phyloP scores from a whole-genome alignment of 352 stramenopile genomes.

The Discostella stelligera region DNA sequence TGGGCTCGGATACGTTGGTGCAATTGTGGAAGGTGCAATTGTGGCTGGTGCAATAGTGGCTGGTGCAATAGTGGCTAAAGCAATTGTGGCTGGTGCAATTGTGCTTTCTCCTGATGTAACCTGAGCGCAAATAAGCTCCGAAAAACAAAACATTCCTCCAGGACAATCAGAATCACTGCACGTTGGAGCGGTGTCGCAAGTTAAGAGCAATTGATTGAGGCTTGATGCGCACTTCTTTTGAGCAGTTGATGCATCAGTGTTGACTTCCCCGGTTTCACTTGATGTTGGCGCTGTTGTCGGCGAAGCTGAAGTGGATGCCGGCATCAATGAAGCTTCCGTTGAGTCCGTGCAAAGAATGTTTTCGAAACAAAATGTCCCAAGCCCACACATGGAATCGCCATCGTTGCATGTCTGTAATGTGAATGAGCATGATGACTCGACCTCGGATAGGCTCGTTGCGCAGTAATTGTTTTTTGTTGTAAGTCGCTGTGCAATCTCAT shows the following conservation, averaged over 20 bases:
- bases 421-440: conserved; percentile 36
- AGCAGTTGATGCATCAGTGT: background rate
- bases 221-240: conserved; percentile 5
- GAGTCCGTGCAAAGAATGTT: conserved; percentile 32
- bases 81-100: background rate
- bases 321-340: background rate
- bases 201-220: background rate
- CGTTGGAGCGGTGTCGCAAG: background rate
- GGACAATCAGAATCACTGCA: conserved; percentile 7
- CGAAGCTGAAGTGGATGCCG: background rate
- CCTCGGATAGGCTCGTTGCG: conserved; percentile 22
- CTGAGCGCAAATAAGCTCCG: background rate
- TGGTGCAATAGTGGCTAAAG: background rate
- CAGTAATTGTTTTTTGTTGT: conserved; percentile 47
- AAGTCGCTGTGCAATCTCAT: conserved; percentile 34
- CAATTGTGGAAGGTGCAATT: background rate
- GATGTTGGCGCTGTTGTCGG: background rate
- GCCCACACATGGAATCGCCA: conserved; percentile 20
- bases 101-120: background rate
- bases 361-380: conserved; percentile 35
- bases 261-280: background rate
- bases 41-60: background rate
- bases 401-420: conserved; percentile 43
- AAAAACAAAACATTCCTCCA: conserved; percentile 4
- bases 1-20: background rate